phyloP scores from a whole-genome alignment of 2,329 filamentous ascomycete genomes.

The Anisogramma anomala region DNA sequence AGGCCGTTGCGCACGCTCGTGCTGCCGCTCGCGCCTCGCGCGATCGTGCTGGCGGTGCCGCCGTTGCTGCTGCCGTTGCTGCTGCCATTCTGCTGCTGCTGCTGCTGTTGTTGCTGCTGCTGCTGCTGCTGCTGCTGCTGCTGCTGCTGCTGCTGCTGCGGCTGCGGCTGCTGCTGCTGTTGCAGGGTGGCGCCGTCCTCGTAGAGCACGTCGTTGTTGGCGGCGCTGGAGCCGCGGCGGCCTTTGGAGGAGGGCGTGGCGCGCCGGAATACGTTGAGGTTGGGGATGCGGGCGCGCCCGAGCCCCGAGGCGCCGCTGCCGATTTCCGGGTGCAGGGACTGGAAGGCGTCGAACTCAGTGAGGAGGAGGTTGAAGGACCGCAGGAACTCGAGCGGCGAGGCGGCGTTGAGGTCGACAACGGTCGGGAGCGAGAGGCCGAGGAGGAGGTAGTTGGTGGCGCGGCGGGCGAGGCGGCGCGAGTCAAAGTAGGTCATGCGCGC shows the following conservation, averaged over 20 bases:
- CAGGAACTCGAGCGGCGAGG: constrained; percentile 73
- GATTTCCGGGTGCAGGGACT: constrained; percentile 71
- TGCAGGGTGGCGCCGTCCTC: constrained; percentile 17
- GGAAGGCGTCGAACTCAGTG: constrained; percentile 86
- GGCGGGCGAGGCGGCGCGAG: constrained; percentile 68
- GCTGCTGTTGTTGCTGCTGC: constrained; percentile 16
- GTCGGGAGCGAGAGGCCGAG: constrained; percentile 84
- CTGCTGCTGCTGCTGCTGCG: constrained; percentile 14
- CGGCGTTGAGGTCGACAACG: constrained; percentile 76
- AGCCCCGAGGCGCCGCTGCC: constrained; percentile 58
- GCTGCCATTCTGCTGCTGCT: constrained; percentile 13
- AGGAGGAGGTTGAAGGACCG: constrained; percentile 76
- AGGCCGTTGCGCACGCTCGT: constrained; percentile 32
- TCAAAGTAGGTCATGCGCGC: constrained; percentile 78
- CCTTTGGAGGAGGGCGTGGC: constrained; percentile 46
- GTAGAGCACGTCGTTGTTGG: constrained; percentile 25
- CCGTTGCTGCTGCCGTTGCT: constrained; percentile 1
- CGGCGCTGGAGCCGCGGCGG: constrained; percentile 38
- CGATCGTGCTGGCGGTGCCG: constrained; percentile 17
- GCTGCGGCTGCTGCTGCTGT: constrained; percentile 17
- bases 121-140: constrained; percentile 9
- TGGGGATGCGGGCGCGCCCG: constrained; percentile 65
- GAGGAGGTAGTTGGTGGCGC: constrained; percentile 86
- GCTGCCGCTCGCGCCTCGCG: constrained; percentile 23
- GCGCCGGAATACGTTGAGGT: constrained; percentile 78